These are phyloP conservation scores for Asterionellopsis glacialis DNA, from an alignment of 108 stramenopile species.

Conservation along the genomic window DNA sequence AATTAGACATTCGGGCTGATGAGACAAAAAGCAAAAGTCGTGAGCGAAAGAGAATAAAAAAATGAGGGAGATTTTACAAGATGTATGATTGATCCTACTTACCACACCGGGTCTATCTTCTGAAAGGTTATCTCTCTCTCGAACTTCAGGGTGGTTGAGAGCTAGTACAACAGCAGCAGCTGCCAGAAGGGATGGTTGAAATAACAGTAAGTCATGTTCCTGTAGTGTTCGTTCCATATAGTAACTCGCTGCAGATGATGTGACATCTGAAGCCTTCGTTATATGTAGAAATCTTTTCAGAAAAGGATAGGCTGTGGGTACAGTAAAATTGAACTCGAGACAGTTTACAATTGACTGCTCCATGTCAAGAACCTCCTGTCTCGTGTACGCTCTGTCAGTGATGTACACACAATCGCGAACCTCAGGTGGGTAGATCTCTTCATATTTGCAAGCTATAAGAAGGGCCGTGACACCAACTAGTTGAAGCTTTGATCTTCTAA, in stretches of 20 bases:
- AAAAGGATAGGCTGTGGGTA: slow-evolving; percentile 92
- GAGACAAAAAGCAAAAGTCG: neutral
- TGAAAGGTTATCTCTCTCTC: neutral
- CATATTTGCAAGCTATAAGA: slow-evolving; percentile 97
- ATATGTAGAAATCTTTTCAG: slow-evolving; percentile 85
- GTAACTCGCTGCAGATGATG: slow-evolving; percentile 68
- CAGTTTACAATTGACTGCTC: slow-evolving; percentile 84
- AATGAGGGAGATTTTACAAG: slow-evolving; percentile 5
- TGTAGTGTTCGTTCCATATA: slow-evolving; percentile 95
- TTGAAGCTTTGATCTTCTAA: slow-evolving; percentile 86
- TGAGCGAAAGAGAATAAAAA: slow-evolving; percentile 1
- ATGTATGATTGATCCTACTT: neutral
- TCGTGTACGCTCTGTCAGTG: slow-evolving; percentile 92
- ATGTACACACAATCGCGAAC: slow-evolving; percentile 96
- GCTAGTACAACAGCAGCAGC: slow-evolving; percentile 90
- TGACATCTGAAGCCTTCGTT: slow-evolving; percentile 29
- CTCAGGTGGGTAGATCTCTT: slow-evolving; percentile 99
- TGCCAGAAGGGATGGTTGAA: slow-evolving; percentile 82
- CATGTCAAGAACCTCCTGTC: slow-evolving; percentile 90
- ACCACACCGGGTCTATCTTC: neutral
- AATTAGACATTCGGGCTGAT: slow-evolving; percentile 40
- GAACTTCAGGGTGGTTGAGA: slow-evolving; percentile 32
- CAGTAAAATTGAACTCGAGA: slow-evolving; percentile 87
- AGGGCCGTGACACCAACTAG: slow-evolving; percentile 98
- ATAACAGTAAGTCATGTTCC: slow-evolving; percentile 85